These are phyloP conservation scores for Maudiozyma barnettii DNA, from an alignment of 805 yeast genomes.

Conservation along the genomic window DNA sequence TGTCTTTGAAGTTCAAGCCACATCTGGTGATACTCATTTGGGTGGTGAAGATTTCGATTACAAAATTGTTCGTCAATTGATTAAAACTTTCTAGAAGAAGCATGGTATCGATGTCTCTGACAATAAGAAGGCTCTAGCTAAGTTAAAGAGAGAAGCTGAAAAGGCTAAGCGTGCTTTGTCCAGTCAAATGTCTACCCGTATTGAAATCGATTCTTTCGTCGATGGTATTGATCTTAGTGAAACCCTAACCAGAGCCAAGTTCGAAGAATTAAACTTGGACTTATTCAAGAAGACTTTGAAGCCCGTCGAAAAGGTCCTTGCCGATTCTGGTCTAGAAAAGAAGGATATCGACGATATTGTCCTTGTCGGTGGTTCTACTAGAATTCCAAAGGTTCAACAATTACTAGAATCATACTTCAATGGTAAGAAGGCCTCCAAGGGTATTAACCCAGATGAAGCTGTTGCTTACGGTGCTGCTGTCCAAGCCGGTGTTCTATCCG, in stretches of 20 bases:
- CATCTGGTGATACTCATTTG: constrained; percentile 96
- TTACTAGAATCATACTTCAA: constrained; percentile 81
- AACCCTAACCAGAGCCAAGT: constrained; percentile 93
- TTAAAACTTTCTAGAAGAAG: constrained; percentile 85
- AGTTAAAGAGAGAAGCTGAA: constrained; percentile 95
- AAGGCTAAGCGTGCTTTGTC: constrained; percentile 96
- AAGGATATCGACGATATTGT: constrained; percentile 90
- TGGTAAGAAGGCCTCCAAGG: constrained; percentile 94
- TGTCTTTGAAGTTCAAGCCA: constrained; percentile 85
- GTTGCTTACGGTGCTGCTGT: constrained; percentile 99
- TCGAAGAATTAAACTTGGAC: constrained; percentile 90
- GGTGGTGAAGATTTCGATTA: constrained; percentile 89
- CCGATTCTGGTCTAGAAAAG: constrained; percentile 84
- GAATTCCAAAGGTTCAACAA: constrained; percentile 97
- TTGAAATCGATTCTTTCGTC: constrained; percentile 89
- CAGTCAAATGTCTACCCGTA: constrained; percentile 88
- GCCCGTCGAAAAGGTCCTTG: constrained; percentile 92
- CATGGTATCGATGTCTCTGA: constrained; percentile 72
- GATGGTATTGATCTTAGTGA: constrained; percentile 95
- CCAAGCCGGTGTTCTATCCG: constrained; percentile 95
- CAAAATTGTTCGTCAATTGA: constrained; percentile 80
- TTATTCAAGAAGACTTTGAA: constrained; percentile 88
- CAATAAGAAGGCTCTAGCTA: constrained; percentile 80
- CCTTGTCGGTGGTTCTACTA: constrained; percentile 97
- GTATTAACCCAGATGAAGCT: constrained; percentile 98